phyloP scores from a whole-genome alignment of 1,139 yeast species.

The Ashbya aceris region DNA sequence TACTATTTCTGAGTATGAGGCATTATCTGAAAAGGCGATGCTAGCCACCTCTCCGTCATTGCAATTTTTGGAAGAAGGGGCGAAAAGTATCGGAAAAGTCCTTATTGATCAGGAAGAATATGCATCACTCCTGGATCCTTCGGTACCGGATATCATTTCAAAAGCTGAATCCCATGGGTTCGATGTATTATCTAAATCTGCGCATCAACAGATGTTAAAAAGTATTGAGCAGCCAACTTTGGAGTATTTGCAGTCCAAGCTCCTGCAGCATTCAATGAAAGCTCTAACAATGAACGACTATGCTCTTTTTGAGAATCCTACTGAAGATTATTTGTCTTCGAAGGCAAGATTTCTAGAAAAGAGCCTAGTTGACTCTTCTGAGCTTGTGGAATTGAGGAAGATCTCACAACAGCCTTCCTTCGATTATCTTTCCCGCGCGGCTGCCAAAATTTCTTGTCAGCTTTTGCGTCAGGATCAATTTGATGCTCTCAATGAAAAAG shows the following conservation, averaged over 20 bases:
- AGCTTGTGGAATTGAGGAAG: slow-evolving; percentile 16
- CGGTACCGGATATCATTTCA: slow-evolving; percentile 3
- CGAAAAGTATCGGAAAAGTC: slow-evolving; percentile 14
- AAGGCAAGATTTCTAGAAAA: background rate
- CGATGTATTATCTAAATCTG: slow-evolving; percentile 2
- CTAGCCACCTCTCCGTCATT: slow-evolving; percentile 8
- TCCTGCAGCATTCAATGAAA: background rate
- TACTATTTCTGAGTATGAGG: slow-evolving; percentile 7
- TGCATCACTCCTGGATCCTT: slow-evolving; percentile 3
- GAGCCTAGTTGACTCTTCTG: slow-evolving; percentile 6
- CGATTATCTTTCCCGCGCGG: slow-evolving; percentile 19
- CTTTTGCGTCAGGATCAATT: slow-evolving; percentile 30
- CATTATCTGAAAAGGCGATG: slow-evolving; percentile 3
- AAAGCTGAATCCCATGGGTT: slow-evolving; percentile 6
- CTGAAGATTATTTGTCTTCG: background rate
- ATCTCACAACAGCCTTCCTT: slow-evolving; percentile 13
- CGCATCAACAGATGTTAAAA: slow-evolving; percentile 1
- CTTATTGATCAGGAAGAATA: slow-evolving; percentile 12
- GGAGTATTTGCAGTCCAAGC: slow-evolving; percentile 10
- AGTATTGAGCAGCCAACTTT: slow-evolving; percentile 9
- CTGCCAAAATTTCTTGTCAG: slow-evolving; percentile 21
- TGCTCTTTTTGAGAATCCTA: slow-evolving; percentile 1
- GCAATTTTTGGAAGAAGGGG: slow-evolving; percentile 8
- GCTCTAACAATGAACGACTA: slow-evolving; percentile 4
- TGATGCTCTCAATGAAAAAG: slow-evolving; percentile 9